Evolutionary conservation across 2,329 filamentous ascomycete genomes (phyloP), one percentile per base, ranked within the genome.

Genomic region (Diaporthe vaccinii): DNA sequence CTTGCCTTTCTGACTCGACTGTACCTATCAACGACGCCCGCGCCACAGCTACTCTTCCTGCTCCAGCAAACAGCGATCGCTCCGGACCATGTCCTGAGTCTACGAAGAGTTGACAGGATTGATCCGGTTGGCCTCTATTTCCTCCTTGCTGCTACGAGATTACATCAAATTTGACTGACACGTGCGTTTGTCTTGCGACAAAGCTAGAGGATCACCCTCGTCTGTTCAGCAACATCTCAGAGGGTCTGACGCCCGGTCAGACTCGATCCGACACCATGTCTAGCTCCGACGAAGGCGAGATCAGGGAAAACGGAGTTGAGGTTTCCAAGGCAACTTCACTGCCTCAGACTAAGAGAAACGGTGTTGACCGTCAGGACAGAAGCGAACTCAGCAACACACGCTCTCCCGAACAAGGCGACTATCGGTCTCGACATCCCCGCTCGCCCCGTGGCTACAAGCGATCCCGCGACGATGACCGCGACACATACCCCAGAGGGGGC

Each of bases 351-450:
- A 91, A 92, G 90, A 90, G 92, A 93, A 92, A 88, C 91, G 92
- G 90, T 91, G 93, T 98, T 98, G 94, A 98, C 95, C 94, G 93
- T 91, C 92, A 89, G 90, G 91, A 93, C 94, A 98, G 95, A 96
- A 89, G 86, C 86, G 91, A 89, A 86, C 88, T 85, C 84, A 90
- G 88, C 88, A 82, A 86, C 80, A 89, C 90, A 79, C 86, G 84
- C 82, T 91, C 91, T 78, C 90, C 90, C 79, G 89, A 90, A 59
- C 81, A 85, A 79, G 80, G 85, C 85, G 86, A 86, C 82, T 81
- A 84, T 78, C 82, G 83, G 77, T 84, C 86, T 80, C 80, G 85
- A 80, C 86, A 86, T 79, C 89, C 86, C 82, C 86, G 88, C 80
- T 93, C 92, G 62, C 92, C 92, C 75, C 89, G 89, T 79, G 92